Percentiles rank a stretch among this genome's conserved stretches.
phyloP scores from a whole-genome alignment of 2,329 filamentous ascomycete genomes.

The Dactylellina cionopaga region DNA sequence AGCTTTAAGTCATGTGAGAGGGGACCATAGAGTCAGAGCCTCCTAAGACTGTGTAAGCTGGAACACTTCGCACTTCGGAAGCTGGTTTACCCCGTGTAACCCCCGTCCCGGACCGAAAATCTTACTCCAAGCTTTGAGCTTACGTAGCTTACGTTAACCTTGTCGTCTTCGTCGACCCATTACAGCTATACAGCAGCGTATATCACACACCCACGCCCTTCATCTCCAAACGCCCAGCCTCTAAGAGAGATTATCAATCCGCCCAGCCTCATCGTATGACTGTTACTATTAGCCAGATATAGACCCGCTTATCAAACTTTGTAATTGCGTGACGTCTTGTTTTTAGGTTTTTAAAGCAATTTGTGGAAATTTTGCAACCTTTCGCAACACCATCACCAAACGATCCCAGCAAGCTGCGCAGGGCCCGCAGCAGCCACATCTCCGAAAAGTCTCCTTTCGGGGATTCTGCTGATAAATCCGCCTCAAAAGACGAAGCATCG shows the following conservation, averaged over 20 bases:
- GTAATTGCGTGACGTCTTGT: neutral
- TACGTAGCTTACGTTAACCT: neutral
- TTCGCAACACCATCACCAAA: neutral
- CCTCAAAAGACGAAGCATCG: neutral
- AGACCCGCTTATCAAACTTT: neutral
- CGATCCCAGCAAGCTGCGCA: constrained; percentile 23
- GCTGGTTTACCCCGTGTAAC: neutral
- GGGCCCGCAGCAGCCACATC: constrained; percentile 9
- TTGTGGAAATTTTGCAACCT: too few relatives aligned
- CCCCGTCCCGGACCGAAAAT: neutral
- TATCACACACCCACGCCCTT: too few relatives aligned
- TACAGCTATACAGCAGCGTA: too few relatives aligned
- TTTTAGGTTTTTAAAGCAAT: too few relatives aligned
- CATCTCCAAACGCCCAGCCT: neutral
- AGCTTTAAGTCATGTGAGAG: too few relatives aligned
- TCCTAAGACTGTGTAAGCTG: neutral
- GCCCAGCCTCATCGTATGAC: neutral
- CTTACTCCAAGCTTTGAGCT: neutral
- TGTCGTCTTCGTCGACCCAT: neutral
- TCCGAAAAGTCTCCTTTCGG: constrained; percentile 53
- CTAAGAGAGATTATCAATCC: constrained; percentile 2
- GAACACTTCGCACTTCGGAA: constrained; percentile 38
- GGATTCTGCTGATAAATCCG: constrained; percentile 51
- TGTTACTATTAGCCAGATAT: neutral
- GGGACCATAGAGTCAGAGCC: too few relatives aligned